Base-by-base conservation (phyloP, 2,329 filamentous ascomycete genomes). In the Trichoderma afroharzianum region DNA sequence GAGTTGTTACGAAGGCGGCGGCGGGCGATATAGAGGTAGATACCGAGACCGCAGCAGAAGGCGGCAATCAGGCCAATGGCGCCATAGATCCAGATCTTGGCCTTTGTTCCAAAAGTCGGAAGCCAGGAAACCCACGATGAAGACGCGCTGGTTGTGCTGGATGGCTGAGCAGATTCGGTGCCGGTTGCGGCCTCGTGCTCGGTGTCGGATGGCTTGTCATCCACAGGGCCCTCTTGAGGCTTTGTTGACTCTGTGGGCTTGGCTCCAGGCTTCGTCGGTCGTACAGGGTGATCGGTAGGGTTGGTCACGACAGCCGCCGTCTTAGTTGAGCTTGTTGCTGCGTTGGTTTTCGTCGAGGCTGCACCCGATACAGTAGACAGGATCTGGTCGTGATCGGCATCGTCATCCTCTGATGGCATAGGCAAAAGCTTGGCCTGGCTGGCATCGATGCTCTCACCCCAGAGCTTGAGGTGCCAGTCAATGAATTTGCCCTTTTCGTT, bases 401-500 rank as follows among this genome's bases (percentile, higher is more conserved):
- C 94, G 74, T 98, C 95, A 59, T 93, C 85, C 63, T 92, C 92
- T 6, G 88, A 90, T 0, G 96, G 96, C 84, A 98, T 88, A 8
- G 96, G 95, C 18, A 97, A 88, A 5, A 92, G 85, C 8, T 83
- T 87, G 67, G 95, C 91, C 79, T 92, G 93, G 63, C 87, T 84
- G 43, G 89, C 87, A 78, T 98, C 93, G 75, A 93, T 93, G 72
- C 88, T 87, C 81, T 98, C 95, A 73, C 96, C 96, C 94, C 94
- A 99, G 4, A 99, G 88, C 79, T 95, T 97, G 72, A 99, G 85
- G 77, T 93, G 93, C 94, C 95, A 99, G 82, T 99, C 95, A 61
- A 90, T 87, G 77, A 98, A 97, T 11, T 85, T 90, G 74, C 96
- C 96, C 6, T 85, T 89, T 80, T 92, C 85, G 6, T 92, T 87